Conservation (phyloP, 495 filamentous ascomycete genomes). For the Trichocladium uniseriatum region DNA sequence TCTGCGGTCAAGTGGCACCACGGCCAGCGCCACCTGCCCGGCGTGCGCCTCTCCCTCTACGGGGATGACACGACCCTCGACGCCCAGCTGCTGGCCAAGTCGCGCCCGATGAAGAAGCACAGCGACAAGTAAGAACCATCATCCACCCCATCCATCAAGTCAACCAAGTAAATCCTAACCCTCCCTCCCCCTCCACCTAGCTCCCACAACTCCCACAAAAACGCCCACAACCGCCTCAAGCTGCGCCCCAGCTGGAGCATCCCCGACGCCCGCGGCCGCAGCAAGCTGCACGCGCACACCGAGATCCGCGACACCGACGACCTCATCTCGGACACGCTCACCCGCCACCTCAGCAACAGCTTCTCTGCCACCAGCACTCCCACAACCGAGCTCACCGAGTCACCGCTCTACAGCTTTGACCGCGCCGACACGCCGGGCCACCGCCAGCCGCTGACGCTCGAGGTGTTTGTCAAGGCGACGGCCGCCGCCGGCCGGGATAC, state of each 20-base stretch:
- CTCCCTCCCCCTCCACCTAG: too few species aligned
- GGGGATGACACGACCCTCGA: conserved; percentile 1
- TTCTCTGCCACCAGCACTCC: background rate
- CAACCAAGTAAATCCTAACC: too few species aligned
- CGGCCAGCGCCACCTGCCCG: conserved; percentile 23
- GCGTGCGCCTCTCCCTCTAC: conserved; percentile 13
- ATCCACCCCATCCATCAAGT: too few species aligned
- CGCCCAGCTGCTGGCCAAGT: conserved; percentile 23
- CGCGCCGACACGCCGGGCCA: conserved; percentile 17
- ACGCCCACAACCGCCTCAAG: conserved; percentile 31
- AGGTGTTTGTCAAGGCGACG: conserved; percentile 36
- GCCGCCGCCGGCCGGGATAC: conserved; percentile 26
- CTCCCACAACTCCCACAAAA: conserved; percentile 12
- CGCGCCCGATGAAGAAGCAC: conserved; percentile 18
- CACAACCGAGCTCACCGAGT: too few species aligned
- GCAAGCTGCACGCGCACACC: conserved; percentile 22
- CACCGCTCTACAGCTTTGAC: too few species aligned
- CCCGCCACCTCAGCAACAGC: background rate
- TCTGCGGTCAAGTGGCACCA: conserved; percentile 33
- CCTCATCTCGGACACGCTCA: background rate
- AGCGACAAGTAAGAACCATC: conserved; percentile 6
- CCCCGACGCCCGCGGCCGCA: conserved; percentile 14
- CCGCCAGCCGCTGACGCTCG: conserved; percentile 30
- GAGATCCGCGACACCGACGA: conserved; percentile 26
- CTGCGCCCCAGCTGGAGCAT: conserved; percentile 11